Conservation (phyloP, 768 basidiomycete species). For the Russula olivacea region DNA sequence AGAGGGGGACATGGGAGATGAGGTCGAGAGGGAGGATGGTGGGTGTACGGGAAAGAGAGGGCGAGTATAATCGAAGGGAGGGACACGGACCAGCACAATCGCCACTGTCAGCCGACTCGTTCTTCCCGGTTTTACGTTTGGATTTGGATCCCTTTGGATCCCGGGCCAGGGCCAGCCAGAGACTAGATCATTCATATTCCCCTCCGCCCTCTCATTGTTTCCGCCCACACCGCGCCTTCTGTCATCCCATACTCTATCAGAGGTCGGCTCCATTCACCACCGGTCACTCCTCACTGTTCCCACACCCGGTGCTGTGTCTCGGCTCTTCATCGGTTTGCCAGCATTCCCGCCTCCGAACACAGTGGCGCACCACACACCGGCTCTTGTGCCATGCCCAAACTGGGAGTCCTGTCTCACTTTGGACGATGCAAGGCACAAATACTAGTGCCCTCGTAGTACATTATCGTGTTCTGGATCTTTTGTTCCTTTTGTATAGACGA, state of each 20-base stretch:
- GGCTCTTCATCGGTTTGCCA: constrained; percentile 18
- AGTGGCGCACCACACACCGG: constrained; percentile 2
- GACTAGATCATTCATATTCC: not conserved
- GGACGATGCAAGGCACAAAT: not conserved
- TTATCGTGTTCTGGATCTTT: constrained; percentile 13
- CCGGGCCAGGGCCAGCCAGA: not conserved
- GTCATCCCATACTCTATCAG: not conserved
- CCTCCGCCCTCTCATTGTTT: constrained; percentile 1
- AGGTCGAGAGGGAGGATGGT: constrained; percentile 18
- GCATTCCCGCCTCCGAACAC: not conserved
- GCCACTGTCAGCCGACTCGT: constrained; percentile 21
- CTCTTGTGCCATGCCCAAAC: not conserved
- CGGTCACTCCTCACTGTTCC: too few relatives aligned
- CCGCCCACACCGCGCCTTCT: constrained; percentile 1
- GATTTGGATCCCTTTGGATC: not conserved
- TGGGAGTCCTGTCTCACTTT: constrained; percentile 2
- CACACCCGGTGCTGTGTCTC: not conserved
- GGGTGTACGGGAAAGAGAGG: constrained; percentile 18
- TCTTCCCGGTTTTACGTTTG: constrained; percentile 15
- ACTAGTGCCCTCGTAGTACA: constrained; percentile 2
- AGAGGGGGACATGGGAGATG: constrained; percentile 8
- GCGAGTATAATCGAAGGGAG: constrained; percentile 21
- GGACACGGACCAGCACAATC: constrained; percentile 14
- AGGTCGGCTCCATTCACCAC: too few relatives aligned
- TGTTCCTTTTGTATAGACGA: constrained; percentile 17